Percentiles rank a stretch among this genome's conserved stretches.
These are phyloP conservation scores for Chalciporus piperatus DNA, from an alignment of 768 basidiomycete species.

Conservation along the genomic window DNA sequence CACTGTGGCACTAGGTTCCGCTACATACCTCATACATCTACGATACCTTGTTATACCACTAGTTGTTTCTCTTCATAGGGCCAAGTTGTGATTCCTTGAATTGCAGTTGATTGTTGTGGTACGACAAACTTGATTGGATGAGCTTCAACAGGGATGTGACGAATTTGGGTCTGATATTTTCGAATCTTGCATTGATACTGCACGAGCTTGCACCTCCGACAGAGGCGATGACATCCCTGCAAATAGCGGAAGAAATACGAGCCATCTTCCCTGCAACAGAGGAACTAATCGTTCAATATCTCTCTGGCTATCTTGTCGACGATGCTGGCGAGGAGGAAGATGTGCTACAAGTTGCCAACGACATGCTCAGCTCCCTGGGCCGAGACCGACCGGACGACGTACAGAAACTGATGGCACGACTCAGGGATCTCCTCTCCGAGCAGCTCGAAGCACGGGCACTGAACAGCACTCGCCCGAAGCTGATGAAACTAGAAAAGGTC, in stretches of 20 bases:
- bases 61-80: background rate
- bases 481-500: slow-evolving; percentile 79
- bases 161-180: background rate
- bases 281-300: slow-evolving; percentile 82
- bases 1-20: slow-evolving; percentile 26
- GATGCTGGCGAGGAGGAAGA: slow-evolving; percentile 89
- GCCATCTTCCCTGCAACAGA: slow-evolving; percentile 70
- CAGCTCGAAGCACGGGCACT: slow-evolving; percentile 57
- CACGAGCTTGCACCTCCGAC: background rate
- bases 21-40: slow-evolving; percentile 18
- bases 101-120: background rate
- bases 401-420: slow-evolving; percentile 62
- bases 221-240: slow-evolving; percentile 60
- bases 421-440: slow-evolving; percentile 63
- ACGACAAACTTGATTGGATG: too few species aligned
- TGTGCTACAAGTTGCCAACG: slow-evolving; percentile 70
- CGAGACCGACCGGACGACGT: slow-evolving; percentile 57
- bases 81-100: background rate
- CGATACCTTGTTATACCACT: slow-evolving; percentile 18
- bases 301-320: slow-evolving; percentile 85
- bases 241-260: slow-evolving; percentile 80
- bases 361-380: slow-evolving; percentile 75
- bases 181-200: too few species aligned
- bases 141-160: background rate
- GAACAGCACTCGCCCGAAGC: slow-evolving; percentile 58